Evolutionary conservation across 164 flowering plant species (phyloP).

Genomic region (Platanus orientalis): DNA sequence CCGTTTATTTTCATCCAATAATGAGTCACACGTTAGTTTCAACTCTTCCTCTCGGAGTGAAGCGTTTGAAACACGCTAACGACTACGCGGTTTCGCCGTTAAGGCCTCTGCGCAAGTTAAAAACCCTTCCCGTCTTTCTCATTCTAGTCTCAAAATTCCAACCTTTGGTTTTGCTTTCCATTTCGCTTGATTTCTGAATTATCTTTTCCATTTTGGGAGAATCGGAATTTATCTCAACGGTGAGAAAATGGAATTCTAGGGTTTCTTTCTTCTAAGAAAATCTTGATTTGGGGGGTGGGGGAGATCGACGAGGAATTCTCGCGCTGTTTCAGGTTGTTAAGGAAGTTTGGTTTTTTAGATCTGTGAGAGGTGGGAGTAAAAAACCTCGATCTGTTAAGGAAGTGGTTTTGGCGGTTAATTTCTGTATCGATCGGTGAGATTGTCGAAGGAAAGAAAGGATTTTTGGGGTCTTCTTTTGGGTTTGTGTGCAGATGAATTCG

Average conservation of each 20-base stretch:
- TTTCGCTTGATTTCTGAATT: too few relatives aligned
- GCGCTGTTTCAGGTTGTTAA: background rate
- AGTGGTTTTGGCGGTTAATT: too few relatives aligned
- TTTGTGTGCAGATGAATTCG: conserved; percentile 19
- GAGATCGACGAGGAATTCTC: too few relatives aligned
- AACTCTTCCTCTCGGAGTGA: too few relatives aligned
- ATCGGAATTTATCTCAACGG: background rate
- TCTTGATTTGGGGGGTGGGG: too few relatives aligned
- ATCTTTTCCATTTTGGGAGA: too few relatives aligned
- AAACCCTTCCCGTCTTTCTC: background rate
- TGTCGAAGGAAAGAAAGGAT: too few relatives aligned
- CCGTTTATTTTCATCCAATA: background rate
- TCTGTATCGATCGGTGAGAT: too few relatives aligned
- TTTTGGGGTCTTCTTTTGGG: too few relatives aligned
- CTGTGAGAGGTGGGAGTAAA: background rate
- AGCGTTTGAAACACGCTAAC: background rate
- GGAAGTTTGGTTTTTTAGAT: background rate
- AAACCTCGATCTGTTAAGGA: too few relatives aligned
- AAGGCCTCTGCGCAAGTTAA: background rate
- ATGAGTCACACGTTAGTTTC: background rate
- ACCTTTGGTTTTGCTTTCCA: background rate
- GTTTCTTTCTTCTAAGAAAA: background rate
- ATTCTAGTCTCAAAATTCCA: background rate
- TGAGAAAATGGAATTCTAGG: background rate
- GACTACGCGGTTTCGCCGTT: conserved; percentile 21